Conservation (phyloP, 768 basidiomycete genomes). For the Plicaturopsis crispa region DNA sequence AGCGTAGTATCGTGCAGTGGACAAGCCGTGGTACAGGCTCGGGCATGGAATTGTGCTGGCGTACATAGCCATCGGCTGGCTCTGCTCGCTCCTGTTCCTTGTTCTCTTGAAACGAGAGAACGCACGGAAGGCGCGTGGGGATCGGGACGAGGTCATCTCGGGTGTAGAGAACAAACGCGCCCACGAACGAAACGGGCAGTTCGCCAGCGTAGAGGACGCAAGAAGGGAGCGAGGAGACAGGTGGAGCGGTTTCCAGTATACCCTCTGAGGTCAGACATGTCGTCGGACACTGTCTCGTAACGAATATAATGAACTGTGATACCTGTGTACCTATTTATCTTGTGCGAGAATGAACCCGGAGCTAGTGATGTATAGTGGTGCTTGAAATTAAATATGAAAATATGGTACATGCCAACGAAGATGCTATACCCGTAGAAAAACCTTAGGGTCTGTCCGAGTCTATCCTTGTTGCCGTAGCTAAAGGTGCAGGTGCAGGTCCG, state of each 20-base stretch:
- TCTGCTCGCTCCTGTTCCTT: slow-evolving; percentile 41
- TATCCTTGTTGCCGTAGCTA: slow-evolving; percentile 34
- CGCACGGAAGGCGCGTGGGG: slow-evolving; percentile 51
- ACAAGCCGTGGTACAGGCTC: slow-evolving; percentile 61
- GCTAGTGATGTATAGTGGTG: too few relatives aligned
- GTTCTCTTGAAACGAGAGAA: slow-evolving; percentile 52
- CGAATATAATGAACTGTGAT: too few relatives aligned
- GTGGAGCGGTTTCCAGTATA: slow-evolving; percentile 76
- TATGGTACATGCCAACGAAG: too few relatives aligned
- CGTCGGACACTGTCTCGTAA: too few relatives aligned
- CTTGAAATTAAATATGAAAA: too few relatives aligned
- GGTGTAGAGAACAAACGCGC: slow-evolving; percentile 36
- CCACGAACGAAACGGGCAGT: slow-evolving; percentile 45
- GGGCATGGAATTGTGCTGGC: slow-evolving; percentile 64
- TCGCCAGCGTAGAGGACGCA: slow-evolving; percentile 47
- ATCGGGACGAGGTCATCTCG: slow-evolving; percentile 59
- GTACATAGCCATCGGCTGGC: slow-evolving; percentile 61
- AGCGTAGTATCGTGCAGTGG: slow-evolving; percentile 59
- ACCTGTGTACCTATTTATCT: slow-evolving; percentile 4
- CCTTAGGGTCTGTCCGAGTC: slow-evolving; percentile 15
- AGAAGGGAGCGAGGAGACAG: slow-evolving; percentile 56
- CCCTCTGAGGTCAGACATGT: slow-evolving; percentile 29
- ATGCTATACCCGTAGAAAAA: slow-evolving; percentile 2
- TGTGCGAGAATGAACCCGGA: too few relatives aligned
- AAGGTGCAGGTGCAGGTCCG: slow-evolving; percentile 40